Percentiles rank a stretch among this genome's conserved stretches.
Conservation (phyloP, 352 stramenopile species). For the Elongisporangium anandrum region DNA sequence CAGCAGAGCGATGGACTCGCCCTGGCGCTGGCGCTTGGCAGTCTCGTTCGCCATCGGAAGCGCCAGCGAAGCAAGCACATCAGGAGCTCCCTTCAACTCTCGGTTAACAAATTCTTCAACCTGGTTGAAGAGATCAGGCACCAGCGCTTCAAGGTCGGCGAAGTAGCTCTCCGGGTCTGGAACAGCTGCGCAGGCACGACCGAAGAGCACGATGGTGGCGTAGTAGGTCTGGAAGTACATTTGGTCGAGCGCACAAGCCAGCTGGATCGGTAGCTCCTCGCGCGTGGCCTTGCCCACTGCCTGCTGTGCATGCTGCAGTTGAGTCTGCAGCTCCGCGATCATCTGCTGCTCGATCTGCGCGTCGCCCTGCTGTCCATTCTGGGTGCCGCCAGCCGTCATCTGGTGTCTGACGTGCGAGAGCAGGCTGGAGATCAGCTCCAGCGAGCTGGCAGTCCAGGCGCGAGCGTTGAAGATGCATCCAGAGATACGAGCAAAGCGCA, state of each 20-base stretch:
- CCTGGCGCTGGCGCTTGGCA: conserved; percentile 19
- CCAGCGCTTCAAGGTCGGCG: conserved; percentile 44
- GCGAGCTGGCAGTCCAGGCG: conserved; percentile 48
- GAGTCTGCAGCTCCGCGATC: conserved; percentile 40
- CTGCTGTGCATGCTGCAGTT: conserved; percentile 43
- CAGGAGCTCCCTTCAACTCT: conserved; percentile 21
- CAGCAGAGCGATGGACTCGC: conserved; percentile 40
- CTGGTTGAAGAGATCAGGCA: conserved; percentile 22
- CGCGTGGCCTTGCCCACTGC: conserved; percentile 37
- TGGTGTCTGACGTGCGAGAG: conserved; percentile 50
- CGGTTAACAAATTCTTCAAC: conserved; percentile 59
- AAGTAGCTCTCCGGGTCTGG: conserved; percentile 56
- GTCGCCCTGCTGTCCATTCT: conserved; percentile 73
- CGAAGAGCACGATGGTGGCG: conserved; percentile 62
- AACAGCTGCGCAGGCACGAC: conserved; percentile 54
- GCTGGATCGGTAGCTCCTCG: conserved; percentile 55
- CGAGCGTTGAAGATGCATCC: conserved; percentile 53
- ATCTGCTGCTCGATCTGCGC: conserved; percentile 51
- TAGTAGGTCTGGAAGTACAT: conserved; percentile 87
- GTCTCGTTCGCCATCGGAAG: conserved; percentile 18
- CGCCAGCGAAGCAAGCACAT: conserved; percentile 36
- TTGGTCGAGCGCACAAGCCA: conserved; percentile 59
- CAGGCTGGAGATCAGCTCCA: conserved; percentile 44
- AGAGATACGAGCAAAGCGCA: conserved; percentile 48
- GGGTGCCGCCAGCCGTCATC: conserved; percentile 40